phyloP scores from a whole-genome alignment of 1,284 basidiomycete species.

The Leccinum subrobustum region DNA sequence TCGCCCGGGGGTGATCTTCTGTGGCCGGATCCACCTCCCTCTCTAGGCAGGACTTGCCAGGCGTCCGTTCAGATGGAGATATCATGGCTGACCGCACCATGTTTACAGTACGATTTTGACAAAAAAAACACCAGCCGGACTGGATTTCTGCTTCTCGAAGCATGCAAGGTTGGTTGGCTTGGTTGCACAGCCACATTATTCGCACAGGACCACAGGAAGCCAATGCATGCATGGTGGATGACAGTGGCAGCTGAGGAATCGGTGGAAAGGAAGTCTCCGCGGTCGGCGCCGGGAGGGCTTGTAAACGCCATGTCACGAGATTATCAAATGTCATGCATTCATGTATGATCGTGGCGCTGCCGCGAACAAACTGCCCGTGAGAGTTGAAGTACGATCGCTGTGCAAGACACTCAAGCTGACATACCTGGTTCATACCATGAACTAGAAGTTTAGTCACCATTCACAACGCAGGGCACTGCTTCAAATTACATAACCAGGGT shows the following conservation, averaged over 20 bases:
- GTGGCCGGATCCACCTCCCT: neutral
- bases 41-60: neutral
- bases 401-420: neutral
- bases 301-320: neutral
- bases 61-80: neutral
- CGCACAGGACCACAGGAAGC: conserved; percentile 6
- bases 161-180: neutral
- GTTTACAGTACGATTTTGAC: neutral
- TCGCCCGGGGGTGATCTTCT: neutral
- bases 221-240: neutral
- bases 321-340: neutral
- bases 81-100: neutral
- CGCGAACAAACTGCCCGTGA: neutral
- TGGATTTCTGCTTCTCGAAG: neutral
- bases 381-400: neutral
- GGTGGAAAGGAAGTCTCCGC: neutral
- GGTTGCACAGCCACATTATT: neutral
- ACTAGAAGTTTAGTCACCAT: neutral
- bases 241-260: neutral
- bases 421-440: neutral
- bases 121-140: neutral
- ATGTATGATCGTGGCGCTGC: neutral
- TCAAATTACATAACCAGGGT: neutral
- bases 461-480: neutral
- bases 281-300: neutral